phyloP scores from a whole-genome alignment of 2,329 filamentous ascomycete genomes.

The Monilinia vaccinii-corymbosi region DNA sequence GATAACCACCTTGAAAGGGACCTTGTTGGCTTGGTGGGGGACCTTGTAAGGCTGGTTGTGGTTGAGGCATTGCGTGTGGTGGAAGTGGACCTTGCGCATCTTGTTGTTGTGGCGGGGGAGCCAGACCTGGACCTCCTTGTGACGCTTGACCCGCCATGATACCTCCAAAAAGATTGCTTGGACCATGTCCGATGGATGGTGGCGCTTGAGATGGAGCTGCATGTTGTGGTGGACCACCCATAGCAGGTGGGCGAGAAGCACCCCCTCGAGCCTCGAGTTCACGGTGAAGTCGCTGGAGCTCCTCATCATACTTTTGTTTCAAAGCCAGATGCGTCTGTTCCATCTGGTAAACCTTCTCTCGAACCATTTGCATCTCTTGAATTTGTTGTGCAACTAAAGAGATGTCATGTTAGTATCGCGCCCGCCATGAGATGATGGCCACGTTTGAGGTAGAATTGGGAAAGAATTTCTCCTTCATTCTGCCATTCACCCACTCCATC shows the following conservation, averaged over 20 bases:
- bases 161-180: constrained; percentile 83
- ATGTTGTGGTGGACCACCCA: constrained; percentile 66
- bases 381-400: constrained; percentile 74
- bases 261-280: constrained; percentile 71
- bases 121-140: constrained; percentile 76
- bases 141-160: constrained; percentile 87
- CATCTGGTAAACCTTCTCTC: constrained; percentile 86
- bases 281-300: constrained; percentile 74
- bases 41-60: constrained; percentile 38
- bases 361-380: constrained; percentile 88
- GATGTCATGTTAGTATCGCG: constrained; percentile 1
- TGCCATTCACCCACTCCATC: background rate
- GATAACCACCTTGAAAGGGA: constrained; percentile 52
- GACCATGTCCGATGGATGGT: constrained; percentile 75
- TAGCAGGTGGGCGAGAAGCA: constrained; percentile 55
- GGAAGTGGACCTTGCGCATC: constrained; percentile 30
- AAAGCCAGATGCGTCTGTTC: constrained; percentile 82
- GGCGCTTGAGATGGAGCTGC: constrained; percentile 73
- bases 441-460: background rate
- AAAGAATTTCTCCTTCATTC: background rate
- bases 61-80: constrained; percentile 51
- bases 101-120: constrained; percentile 49
- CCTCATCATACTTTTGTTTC: constrained; percentile 96
- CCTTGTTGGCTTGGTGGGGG: constrained; percentile 48
- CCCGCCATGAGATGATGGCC: background rate